phyloP scores from a whole-genome alignment of 768 basidiomycete species.

The Lentinula sp. region DNA sequence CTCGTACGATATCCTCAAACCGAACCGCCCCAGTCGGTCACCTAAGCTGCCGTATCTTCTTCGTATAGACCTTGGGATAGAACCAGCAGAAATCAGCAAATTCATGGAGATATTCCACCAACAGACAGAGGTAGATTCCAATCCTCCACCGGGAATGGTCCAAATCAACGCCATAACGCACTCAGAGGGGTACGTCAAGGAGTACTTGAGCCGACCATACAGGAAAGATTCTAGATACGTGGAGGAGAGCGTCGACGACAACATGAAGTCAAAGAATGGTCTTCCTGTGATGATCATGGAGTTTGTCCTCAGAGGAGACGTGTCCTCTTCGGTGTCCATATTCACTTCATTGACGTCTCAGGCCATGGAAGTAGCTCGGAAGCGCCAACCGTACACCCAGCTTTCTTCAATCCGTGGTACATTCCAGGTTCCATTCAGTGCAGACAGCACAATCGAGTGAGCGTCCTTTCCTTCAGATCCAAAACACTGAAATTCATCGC shows the following conservation, averaged over 20 bases:
- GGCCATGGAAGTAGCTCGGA: not conserved
- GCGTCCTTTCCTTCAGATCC: not conserved
- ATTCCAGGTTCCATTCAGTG: not conserved
- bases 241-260: not conserved
- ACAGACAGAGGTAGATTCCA: not conserved
- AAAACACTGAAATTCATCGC: not conserved
- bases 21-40: not conserved
- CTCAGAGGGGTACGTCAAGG: not conserved
- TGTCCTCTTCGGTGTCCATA: not conserved
- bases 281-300: not conserved
- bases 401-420: not conserved
- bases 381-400: too few species aligned
- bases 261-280: not conserved
- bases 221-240: not conserved
- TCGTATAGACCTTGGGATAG: not conserved
- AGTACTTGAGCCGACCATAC: not conserved
- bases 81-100: not conserved
- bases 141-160: not conserved
- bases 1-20: not conserved
- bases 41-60: not conserved
- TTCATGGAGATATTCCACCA: not conserved
- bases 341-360: not conserved
- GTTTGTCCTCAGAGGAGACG: not conserved
- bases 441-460: not conserved
- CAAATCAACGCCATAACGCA: not conserved